Evolutionary conservation across 108 stramenopile species (phyloP), one percentile per base, ranked within the genome.

Genomic region (Bacterosira constricta): DNA sequence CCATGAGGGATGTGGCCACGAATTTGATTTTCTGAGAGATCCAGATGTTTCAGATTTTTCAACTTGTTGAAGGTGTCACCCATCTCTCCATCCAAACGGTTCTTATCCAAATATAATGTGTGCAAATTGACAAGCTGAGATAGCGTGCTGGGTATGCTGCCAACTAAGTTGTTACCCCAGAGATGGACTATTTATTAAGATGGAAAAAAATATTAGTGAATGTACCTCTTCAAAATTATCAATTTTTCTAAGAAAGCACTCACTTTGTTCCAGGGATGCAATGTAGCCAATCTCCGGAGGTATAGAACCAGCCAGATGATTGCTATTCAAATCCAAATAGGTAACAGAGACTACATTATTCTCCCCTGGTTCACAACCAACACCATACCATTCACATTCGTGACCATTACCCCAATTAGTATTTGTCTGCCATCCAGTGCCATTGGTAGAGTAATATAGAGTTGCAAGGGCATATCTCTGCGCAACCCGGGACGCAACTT

Each of bases 391-490:
- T 6, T 30, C 10, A 32, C 87, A 88, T 56, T 88, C 87, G 52
- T 88, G 69, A 6, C 71, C 57, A 74, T 42, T 68, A 1, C 64
- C 50, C 70, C 80, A 51, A 69, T 71, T 71, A 23, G 54, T 60
- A 21, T 54, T 61, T 20, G 53, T 84, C 56, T 56, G 17, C 88
- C 86, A 89, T 21, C 23, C 42, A 23, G 56, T 68, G 23, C 84
- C 84, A 45, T 83, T 77, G 17, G 84, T 83, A 47, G 81, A 47
- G 45, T 81, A 85, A 49, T 86, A 89, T 0, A 89, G 46, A 7
- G 73, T 71, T 15, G 79, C 86, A 25, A 85, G 65, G 34, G 69
- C 59, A 66, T 80, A 87, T 58, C 86, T 50, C 20, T 84, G 78
- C 13, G 75, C 66, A 2, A 84, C 36, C 15, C 77, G 66, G 9